Evolutionary conservation across 2,329 filamentous ascomycete genomes (phyloP).

Genomic region (Dryadomyces quercus-mongolicae): DNA sequence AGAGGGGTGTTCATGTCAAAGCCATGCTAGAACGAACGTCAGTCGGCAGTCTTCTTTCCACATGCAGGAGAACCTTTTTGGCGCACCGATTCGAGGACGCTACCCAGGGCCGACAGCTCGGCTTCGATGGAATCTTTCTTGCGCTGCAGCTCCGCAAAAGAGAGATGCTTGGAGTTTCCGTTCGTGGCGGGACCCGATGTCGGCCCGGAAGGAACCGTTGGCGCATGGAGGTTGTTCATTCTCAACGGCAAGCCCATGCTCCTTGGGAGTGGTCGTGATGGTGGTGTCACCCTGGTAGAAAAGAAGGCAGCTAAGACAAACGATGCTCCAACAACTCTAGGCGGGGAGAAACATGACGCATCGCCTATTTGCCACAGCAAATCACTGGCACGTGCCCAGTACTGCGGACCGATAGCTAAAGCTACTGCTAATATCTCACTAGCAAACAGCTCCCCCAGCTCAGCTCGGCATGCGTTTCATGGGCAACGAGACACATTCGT

Average conservation of each 20-base stretch:
- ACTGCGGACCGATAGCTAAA: too few species aligned
- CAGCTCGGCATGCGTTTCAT: background rate
- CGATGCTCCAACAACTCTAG: background rate
- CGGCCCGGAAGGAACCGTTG: conserved; percentile 60
- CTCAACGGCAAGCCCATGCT: conserved; percentile 23
- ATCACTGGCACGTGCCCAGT: background rate
- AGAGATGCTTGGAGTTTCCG: conserved; percentile 50
- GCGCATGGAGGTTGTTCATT: conserved; percentile 47
- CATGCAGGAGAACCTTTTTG: too few species aligned
- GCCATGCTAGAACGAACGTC: conserved; percentile 52
- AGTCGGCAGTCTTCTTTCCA: background rate
- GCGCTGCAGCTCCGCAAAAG: conserved; percentile 66
- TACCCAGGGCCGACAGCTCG: conserved; percentile 73
- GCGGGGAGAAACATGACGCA: conserved; percentile 11
- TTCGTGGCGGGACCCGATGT: conserved; percentile 49
- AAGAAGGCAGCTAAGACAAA: background rate
- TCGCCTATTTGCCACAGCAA: background rate
- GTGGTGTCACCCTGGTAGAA: background rate
- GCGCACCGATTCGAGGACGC: conserved; percentile 76
- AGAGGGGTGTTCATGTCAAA: conserved; percentile 87
- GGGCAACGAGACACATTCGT: background rate
- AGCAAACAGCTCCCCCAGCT: too few species aligned
- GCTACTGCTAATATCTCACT: too few species aligned
- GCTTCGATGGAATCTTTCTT: conserved; percentile 78
- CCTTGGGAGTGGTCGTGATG: background rate